These are phyloP conservation scores for Auricularia heimuer DNA, from an alignment of 768 basidiomycete genomes.

Conservation along the genomic window DNA sequence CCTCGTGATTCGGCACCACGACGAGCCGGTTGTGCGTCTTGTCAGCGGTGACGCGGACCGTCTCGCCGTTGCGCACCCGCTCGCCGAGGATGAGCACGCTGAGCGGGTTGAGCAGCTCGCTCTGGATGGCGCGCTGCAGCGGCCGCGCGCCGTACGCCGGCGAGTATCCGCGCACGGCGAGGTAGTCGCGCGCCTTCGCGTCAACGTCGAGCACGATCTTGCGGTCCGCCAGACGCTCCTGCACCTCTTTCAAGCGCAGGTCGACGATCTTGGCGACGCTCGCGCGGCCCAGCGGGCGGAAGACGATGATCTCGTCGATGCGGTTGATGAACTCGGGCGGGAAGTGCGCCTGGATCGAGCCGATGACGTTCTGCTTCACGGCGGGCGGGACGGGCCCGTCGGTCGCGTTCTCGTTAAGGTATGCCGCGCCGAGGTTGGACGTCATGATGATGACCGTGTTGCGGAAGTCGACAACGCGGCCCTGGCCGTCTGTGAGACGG, in stretches of 20 bases:
- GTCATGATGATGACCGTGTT: conserved; percentile 95
- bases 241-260: conserved; percentile 76
- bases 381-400: conserved; percentile 56
- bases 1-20: conserved; percentile 76
- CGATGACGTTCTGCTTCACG: conserved; percentile 62
- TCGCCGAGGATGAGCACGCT: conserved; percentile 78
- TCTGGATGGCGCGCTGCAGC: conserved; percentile 83
- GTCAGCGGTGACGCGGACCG: conserved; percentile 66
- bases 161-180: conserved; percentile 69
- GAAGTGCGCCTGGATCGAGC: conserved; percentile 74
- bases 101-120: conserved; percentile 84
- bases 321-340: conserved; percentile 90
- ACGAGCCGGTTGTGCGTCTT: conserved; percentile 68
- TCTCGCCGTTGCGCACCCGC: conserved; percentile 73
- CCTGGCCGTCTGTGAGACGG: conserved; percentile 84
- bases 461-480: conserved; percentile 77
- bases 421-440: conserved; percentile 77
- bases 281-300: conserved; percentile 60
- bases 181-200: conserved; percentile 62
- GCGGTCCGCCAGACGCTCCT: conserved; percentile 64
- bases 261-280: conserved; percentile 83
- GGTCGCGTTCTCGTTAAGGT: conserved; percentile 56
- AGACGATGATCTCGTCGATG: conserved; percentile 51
- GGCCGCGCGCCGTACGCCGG: conserved; percentile 86
- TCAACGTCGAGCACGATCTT: conserved; percentile 78